These are phyloP conservation scores for Periconia sp. DNA, from an alignment of 2,329 filamentous ascomycete genomes.

Conservation along the genomic window DNA sequence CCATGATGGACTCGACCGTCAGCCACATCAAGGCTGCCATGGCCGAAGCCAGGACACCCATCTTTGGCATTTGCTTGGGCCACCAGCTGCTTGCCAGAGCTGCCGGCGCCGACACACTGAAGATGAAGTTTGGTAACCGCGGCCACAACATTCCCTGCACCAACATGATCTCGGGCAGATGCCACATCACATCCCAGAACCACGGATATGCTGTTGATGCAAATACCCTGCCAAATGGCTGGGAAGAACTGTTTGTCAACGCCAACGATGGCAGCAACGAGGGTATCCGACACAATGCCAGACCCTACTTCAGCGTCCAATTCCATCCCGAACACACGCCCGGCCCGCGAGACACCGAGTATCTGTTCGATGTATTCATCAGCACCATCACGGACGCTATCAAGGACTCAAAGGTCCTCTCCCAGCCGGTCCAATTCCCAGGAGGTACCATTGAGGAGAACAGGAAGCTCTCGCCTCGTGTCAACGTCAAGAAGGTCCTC, in stretches of 20 bases:
- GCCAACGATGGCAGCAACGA: conserved; percentile 98
- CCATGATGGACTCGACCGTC: conserved; percentile 80
- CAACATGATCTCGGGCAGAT: conserved; percentile 91
- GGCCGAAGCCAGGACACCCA: conserved; percentile 78
- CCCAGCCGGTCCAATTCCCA: conserved; percentile 81
- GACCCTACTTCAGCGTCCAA: conserved; percentile 98
- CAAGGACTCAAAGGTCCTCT: conserved; percentile 69
- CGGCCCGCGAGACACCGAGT: conserved; percentile 93
- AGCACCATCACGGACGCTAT: conserved; percentile 78
- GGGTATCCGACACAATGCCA: conserved; percentile 85
- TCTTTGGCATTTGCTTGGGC: conserved; percentile 96
- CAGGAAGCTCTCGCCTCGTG: conserved; percentile 73
- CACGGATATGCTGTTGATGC: conserved; percentile 95
- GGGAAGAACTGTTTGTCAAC: conserved; percentile 96
- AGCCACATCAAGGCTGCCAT: conserved; percentile 79
- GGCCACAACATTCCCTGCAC: conserved; percentile 99
- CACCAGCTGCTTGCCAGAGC: conserved; percentile 92
- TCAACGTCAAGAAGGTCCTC: conserved; percentile 91
- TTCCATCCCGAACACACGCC: conserved; percentile 98
- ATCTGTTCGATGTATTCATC: conserved; percentile 96
- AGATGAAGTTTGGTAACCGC: conserved; percentile 99
- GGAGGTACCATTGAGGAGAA: conserved; percentile 84
- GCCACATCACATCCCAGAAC: conserved; percentile 99
- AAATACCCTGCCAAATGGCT: conserved; percentile 73
- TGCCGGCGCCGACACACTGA: conserved; percentile 81